Base-by-base conservation (phyloP, 2,329 filamentous ascomycete genomes). In the Colletotrichum euphorbiae region DNA sequence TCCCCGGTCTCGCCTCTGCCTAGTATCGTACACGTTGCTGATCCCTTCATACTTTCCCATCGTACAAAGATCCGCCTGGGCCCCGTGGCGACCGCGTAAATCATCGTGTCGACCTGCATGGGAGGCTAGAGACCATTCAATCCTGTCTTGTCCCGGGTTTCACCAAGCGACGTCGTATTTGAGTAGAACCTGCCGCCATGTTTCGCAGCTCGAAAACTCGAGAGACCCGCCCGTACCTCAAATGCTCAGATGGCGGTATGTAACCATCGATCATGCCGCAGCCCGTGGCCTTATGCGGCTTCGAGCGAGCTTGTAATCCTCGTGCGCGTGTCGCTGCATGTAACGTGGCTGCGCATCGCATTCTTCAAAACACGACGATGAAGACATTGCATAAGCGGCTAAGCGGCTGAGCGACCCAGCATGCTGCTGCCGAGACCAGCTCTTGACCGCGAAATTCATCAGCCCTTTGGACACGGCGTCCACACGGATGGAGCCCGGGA, bases 211-310 rank as follows among this genome's bases (percentile, higher is more conserved):
- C 42, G 38, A 33, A 43, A 58, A 54, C 52, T 36, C 15, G 19
- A 42, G 17, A n/a, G 56, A 28, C 13, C 40, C 13, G 15, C 8
- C 52, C 40, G 45, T 48, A 36, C 38, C 38, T 45, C 31, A 48
- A 56, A 31, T 28, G 8, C 54, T 38, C 28, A 40, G 55, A 43
- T 15, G 61, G 52, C 45, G 38, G 43, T 42, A 42, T 52, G 61
- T 52, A 33, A 60, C 40, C 15, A 63, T 68, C 61, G 61, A 66
- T 66, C 48, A 69, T 69, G 62, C 54, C 19, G 54, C 61, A 13
- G n/a, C 54, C 66, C 62, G 55, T 19, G 17, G 21, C 15, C 21
- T 66, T 38, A 19, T 43, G 48, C 51, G 28, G 15, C 8, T 21
- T 50, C n/a, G 13, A 31, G 24, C 17, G 31, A 38, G 51, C 38